Evolutionary conservation across 305 asterid genomes (phyloP), one percentile per base, ranked within the genome.

Genomic region (Fraxinus ornus): DNA sequence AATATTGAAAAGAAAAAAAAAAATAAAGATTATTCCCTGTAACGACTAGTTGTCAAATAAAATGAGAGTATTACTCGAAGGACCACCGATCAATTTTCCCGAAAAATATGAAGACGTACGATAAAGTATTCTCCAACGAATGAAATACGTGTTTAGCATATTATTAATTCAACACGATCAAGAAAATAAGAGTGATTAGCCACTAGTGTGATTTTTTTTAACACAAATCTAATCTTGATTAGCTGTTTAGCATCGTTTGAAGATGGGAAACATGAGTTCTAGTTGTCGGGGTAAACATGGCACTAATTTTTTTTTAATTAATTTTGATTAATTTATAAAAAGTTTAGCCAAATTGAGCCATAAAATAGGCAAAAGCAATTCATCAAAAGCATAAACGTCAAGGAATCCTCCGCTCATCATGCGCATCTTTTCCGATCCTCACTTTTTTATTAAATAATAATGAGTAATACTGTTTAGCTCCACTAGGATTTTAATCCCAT

Each of bases 231-330:
- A 71, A 80, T 47, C 83, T 71, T 32, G 36, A 80, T 44, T 80
- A 68, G 82, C 76, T 8, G 75, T 7, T 70, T 80, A 71, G 2
- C 73, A 21, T 32, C 64, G 28, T 72, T 72, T 72, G 57, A 80
- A 72, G 60, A 49, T 49, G 79, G 83, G 83, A 72, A 49, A 49
- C 83, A 80, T 17, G 57, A 72, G 1, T 57, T 80, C 62, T n/a
- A 72, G 4, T 80, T 80, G 83, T 72, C 79, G 83, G 79, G 79
- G 52, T 71, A 80, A 49, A 49, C 28, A 72, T 80, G 73, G 13
- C 71, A 71, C 28, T 32, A 19, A 41, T 47, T 19, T 68, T 68
- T 26, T 68, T 68, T 68, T 22, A 66, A 26, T 66, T 26, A 66
- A 26, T 66, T 64, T 9, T 24, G 73, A 2, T 60, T 79, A 68